These are phyloP conservation scores for Silene conica DNA, from an alignment of 148 eudicot species.

Conservation along the genomic window DNA sequence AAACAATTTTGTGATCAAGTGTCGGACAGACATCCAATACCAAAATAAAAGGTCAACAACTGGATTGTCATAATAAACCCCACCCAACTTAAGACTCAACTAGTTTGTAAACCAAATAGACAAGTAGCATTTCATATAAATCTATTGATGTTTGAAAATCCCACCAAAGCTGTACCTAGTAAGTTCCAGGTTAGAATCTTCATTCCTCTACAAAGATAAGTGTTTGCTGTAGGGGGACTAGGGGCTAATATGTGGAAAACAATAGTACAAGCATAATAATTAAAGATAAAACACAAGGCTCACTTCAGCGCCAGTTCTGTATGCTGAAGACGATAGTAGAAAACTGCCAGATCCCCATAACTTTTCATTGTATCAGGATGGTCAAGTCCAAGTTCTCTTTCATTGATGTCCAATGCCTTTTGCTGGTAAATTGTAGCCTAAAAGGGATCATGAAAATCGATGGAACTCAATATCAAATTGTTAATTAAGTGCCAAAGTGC, in stretches of 20 bases:
- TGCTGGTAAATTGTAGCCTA: constrained; percentile 97
- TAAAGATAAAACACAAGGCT: constrained; percentile 16
- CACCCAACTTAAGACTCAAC: neutral
- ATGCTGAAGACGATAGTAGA: constrained; percentile 93
- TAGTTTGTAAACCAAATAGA: neutral
- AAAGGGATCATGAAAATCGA: neutral
- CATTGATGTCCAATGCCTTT: constrained; percentile 95
- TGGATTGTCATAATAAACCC: too few relatives aligned
- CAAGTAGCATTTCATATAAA: neutral
- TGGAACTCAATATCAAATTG: neutral
- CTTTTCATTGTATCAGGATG: constrained; percentile 99
- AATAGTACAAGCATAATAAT: neutral
- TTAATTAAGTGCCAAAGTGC: neutral
- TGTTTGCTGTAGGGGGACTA: neutral
- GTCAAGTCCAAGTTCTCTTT: constrained; percentile 97
- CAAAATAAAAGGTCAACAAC: too few relatives aligned
- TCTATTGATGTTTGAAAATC: neutral
- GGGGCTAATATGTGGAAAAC: neutral
- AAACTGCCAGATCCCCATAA: constrained; percentile 93
- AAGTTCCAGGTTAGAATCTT: neutral
- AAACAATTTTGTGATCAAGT: too few relatives aligned
- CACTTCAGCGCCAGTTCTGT: constrained; percentile 92
- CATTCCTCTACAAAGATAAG: neutral
- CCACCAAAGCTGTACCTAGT: neutral
- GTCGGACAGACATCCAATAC: too few relatives aligned